Base-by-base conservation (phyloP, 1,284 basidiomycete genomes). In the Mycena citricolor region DNA sequence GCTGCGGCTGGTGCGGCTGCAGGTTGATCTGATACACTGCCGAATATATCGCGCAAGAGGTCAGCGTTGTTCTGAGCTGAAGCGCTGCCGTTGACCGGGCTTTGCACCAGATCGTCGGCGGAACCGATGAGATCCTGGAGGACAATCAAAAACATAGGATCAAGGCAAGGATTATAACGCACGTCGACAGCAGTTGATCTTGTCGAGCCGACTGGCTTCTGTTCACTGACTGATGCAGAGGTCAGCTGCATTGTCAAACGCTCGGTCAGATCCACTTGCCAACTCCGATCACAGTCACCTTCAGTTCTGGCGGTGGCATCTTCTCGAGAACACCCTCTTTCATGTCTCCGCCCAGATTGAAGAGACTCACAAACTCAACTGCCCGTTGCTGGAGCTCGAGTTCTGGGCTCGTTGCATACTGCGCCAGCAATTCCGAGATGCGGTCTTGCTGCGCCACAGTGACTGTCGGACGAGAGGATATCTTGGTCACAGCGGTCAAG, bases 231-330 rank as follows among this genome's bases (percentile, higher is more conserved):
- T 89, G 57, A 4, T 24, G 38, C 42, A 12, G 29, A 19, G 29
- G 44, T 31, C 39, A 47, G 31, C 16, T 39, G 30, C 14, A 12
- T 17, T 35, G 19, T 17, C 39, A 8, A 34, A 20, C 11, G 12
- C 24, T 17, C 10, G 12, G n/a, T 44, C 17, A 14, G 22, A 33
- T 13, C 10, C 1, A 73, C 82, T 59, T 54, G 90, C 89, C 88
- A 47, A 87, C 79, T 39, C 91, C 94, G 76, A 94, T 88, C 4
- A 97, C 89, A 4, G 94, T 95, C 17, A 89, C 86, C 66, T 92
- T 94, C 58, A 99, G 71, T 65, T 99, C 95, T 2, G 97, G 97
- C 5, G 93, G 90, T 6, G 97, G 97, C 97, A 99, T 99, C 44
- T 93, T 81, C 70, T 99, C 97, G 47, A 99, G 67, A 1, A 99